These are phyloP conservation scores for Calonectria fujianensis DNA, from an alignment of 2,329 filamentous ascomycete species.

Conservation along the genomic window DNA sequence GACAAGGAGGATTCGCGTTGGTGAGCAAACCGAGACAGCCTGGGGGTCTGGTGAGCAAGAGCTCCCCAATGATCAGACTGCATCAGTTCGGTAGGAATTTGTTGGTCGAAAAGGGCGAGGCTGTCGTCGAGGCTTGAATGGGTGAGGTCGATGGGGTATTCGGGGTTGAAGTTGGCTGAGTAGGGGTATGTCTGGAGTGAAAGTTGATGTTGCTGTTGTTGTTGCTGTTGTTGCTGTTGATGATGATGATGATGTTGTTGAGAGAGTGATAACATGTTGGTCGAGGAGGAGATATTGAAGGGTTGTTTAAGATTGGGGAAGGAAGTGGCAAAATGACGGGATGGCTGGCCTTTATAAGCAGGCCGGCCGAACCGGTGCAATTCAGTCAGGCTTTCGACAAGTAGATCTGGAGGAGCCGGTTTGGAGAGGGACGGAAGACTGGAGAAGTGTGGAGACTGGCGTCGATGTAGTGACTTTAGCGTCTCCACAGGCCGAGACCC, in stretches of 20 bases:
- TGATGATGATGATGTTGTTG: conserved; percentile 50
- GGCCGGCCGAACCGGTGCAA: conserved; percentile 38
- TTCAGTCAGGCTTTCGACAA: conserved; percentile 40
- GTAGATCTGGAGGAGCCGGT: conserved; percentile 37
- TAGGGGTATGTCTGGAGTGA: conserved; percentile 43
- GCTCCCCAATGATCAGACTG: conserved; percentile 65
- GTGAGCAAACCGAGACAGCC: conserved; percentile 66
- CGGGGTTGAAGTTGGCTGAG: conserved; percentile 47
- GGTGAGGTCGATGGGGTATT: conserved; percentile 42
- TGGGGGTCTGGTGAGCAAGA: conserved; percentile 62
- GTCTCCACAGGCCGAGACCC: conserved; percentile 40
- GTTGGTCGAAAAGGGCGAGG: conserved; percentile 53
- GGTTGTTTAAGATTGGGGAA: conserved; percentile 50
- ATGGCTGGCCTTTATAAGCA: conserved; percentile 53
- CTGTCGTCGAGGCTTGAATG: conserved; percentile 51
- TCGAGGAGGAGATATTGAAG: conserved; percentile 41
- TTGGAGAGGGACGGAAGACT: conserved; percentile 34
- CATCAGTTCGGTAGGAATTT: conserved; percentile 59
- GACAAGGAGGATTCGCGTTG: conserved; percentile 78
- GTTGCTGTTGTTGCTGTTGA: background rate
- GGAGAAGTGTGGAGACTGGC: conserved; percentile 31
- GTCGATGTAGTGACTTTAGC: conserved; percentile 33
- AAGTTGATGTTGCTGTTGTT: conserved; percentile 54
- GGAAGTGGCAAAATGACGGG: conserved; percentile 53
- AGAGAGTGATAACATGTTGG: conserved; percentile 58